These are phyloP conservation scores for Fomes fomentarius DNA, from an alignment of 1,284 basidiomycete species.

Conservation along the genomic window DNA sequence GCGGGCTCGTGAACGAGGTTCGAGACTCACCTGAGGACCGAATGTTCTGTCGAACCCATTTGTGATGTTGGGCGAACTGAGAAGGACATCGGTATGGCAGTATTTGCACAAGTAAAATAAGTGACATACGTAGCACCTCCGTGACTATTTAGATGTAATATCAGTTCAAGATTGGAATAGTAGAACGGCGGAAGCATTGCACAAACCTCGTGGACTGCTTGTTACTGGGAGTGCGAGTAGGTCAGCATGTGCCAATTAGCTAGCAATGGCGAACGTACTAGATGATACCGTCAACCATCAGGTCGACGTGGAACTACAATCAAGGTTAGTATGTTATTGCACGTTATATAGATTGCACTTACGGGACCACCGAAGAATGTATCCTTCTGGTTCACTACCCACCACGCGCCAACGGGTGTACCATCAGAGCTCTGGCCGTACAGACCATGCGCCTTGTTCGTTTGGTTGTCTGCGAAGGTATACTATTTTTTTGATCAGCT, in stretches of 20 bases:
- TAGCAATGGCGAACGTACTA: slow-evolving; percentile 14
- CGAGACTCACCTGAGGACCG: slow-evolving; percentile 24
- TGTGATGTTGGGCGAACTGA: slow-evolving; percentile 31
- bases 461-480: slow-evolving; percentile 32
- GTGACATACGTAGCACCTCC: slow-evolving; percentile 23
- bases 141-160: slow-evolving; percentile 9
- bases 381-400: slow-evolving; percentile 34
- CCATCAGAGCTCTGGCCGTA: slow-evolving; percentile 26
- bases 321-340: neutral
- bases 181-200: neutral
- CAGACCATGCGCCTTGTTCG: slow-evolving; percentile 28
- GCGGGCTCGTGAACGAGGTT: too few relatives aligned
- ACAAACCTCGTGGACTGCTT: slow-evolving; percentile 29
- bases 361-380: slow-evolving; percentile 34
- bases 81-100: neutral
- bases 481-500: slow-evolving; percentile 18
- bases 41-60: slow-evolving; percentile 35
- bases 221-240: slow-evolving; percentile 14
- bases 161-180: neutral
- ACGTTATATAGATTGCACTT: neutral
- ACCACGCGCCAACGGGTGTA: slow-evolving; percentile 30
- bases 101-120: too few relatives aligned
- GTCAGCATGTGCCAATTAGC: neutral
- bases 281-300: slow-evolving; percentile 34
- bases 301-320: slow-evolving; percentile 28